These are phyloP conservation scores for Pseudoperonospora humuli DNA, from an alignment of 352 stramenopile genomes.

Conservation along the genomic window DNA sequence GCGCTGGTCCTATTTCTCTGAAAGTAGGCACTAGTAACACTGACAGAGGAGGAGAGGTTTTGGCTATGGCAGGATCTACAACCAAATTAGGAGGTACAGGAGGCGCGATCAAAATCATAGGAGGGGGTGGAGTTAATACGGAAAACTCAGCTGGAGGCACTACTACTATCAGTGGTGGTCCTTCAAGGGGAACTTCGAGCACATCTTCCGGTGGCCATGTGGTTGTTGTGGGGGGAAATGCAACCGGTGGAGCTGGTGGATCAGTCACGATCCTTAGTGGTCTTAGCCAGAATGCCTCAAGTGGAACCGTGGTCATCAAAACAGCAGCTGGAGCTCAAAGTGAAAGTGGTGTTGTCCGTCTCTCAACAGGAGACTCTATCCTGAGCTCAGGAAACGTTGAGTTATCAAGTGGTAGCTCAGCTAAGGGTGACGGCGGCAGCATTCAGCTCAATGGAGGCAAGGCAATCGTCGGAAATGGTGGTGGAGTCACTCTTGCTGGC, in stretches of 20 bases:
- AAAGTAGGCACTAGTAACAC: conserved; percentile 26
- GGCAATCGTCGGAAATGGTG: conserved; percentile 25
- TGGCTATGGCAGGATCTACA: conserved; percentile 25
- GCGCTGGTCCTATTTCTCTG: conserved; percentile 34
- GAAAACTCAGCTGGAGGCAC: conserved; percentile 39
- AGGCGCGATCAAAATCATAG: conserved; percentile 20
- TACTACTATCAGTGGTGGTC: conserved; percentile 34
- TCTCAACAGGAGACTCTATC: conserved; percentile 28
- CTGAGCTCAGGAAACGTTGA: conserved; percentile 34
- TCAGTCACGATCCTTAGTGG: conserved; percentile 37
- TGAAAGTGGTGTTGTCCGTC: conserved; percentile 23
- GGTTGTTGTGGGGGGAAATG: conserved; percentile 35
- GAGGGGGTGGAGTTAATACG: conserved; percentile 14
- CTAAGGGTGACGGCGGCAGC: conserved; percentile 33
- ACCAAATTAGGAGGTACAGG: conserved; percentile 24
- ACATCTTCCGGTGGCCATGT: conserved; percentile 34
- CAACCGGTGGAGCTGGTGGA: conserved; percentile 34
- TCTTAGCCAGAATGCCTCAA: conserved; percentile 26
- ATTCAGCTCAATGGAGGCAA: conserved; percentile 49
- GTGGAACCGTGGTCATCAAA: conserved; percentile 28
- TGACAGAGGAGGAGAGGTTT: conserved; percentile 19
- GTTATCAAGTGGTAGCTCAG: conserved; percentile 40
- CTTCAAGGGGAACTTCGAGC: conserved; percentile 24
- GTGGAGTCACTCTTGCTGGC: conserved; percentile 38
- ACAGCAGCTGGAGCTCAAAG: conserved; percentile 16